Conservation (phyloP, 768 basidiomycete species). For the Tulasnella sp. region DNA sequence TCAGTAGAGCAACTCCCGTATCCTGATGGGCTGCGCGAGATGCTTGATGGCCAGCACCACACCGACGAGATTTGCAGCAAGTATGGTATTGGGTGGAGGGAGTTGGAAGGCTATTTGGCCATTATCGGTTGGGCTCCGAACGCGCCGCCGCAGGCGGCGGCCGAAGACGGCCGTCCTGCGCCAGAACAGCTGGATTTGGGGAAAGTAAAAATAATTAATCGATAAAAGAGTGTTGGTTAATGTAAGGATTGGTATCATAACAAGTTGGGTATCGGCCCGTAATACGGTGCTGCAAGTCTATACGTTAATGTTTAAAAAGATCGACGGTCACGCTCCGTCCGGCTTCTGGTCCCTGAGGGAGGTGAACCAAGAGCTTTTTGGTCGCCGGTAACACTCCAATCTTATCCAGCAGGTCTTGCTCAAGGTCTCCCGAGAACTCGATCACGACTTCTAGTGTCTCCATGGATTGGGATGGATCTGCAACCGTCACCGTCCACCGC, state of each 20-base stretch:
- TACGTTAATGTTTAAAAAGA: neutral
- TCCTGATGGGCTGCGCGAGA: conserved; percentile 36
- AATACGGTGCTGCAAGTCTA: neutral
- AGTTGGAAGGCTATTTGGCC: conserved; percentile 56
- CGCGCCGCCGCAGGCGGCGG: conserved; percentile 48
- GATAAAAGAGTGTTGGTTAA: conserved; percentile 37
- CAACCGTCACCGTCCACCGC: conserved; percentile 49
- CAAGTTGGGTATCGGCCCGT: neutral
- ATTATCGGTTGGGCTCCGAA: conserved; percentile 25
- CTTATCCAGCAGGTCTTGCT: neutral
- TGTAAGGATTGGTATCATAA: neutral
- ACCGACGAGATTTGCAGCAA: conserved; percentile 82
- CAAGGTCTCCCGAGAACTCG: neutral
- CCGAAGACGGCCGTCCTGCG: conserved; percentile 48
- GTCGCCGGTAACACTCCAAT: neutral
- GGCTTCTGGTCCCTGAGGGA: neutral
- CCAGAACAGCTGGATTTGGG: conserved; percentile 59
- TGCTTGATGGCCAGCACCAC: conserved; percentile 87
- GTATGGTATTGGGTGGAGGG: conserved; percentile 80
- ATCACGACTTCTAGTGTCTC: neutral
- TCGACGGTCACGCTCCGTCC: conserved; percentile 13
- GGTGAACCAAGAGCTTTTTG: neutral
- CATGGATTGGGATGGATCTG: conserved; percentile 59
- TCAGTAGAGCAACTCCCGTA: conserved; percentile 26
- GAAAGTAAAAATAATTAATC: conserved; percentile 71